These are phyloP conservation scores for Skeletonema potamos DNA, from an alignment of 108 stramenopile species.

Conservation along the genomic window DNA sequence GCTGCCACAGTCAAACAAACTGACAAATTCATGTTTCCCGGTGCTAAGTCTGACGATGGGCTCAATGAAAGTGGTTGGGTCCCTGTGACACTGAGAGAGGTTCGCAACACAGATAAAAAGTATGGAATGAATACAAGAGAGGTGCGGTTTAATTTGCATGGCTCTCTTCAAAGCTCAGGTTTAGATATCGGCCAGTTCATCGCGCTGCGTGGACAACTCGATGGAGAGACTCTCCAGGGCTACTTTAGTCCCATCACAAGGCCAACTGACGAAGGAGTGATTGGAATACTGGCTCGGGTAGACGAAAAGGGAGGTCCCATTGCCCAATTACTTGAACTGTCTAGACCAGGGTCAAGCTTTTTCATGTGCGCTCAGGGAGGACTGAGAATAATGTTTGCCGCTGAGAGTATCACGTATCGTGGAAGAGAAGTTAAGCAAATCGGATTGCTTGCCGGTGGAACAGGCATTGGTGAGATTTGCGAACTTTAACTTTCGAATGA, in stretches of 20 bases:
- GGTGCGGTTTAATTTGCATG: constrained; percentile 51
- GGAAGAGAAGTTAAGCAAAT: constrained; percentile 32
- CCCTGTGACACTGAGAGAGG: constrained; percentile 45
- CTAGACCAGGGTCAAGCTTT: constrained; percentile 44
- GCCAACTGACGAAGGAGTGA: constrained; percentile 50
- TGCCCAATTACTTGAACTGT: constrained; percentile 25
- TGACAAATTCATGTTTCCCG: constrained; percentile 14
- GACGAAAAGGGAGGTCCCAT: constrained; percentile 55
- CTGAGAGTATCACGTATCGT: constrained; percentile 8
- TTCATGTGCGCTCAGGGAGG: constrained; percentile 62
- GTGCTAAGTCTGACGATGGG: constrained; percentile 14
- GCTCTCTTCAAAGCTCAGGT: constrained; percentile 45
- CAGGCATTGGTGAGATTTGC: no score
- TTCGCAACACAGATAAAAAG: constrained; percentile 50
- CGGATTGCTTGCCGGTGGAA: constrained; percentile 54
- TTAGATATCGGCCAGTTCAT: constrained; percentile 56
- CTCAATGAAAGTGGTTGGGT: constrained; percentile 32
- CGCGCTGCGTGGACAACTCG: constrained; percentile 47
- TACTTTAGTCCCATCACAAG: constrained; percentile 46
- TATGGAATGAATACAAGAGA: constrained; percentile 53
- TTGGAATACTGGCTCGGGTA: constrained; percentile 44
- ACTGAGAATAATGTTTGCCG: constrained; percentile 42
- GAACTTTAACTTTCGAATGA: no score
- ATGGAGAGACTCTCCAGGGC: constrained; percentile 54
- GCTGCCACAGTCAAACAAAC: constrained; percentile 36